Evolutionary conservation across 2,329 filamentous ascomycete genomes (phyloP), one percentile per base, ranked within the genome.

Genomic region (Helicocarpus griseus): DNA sequence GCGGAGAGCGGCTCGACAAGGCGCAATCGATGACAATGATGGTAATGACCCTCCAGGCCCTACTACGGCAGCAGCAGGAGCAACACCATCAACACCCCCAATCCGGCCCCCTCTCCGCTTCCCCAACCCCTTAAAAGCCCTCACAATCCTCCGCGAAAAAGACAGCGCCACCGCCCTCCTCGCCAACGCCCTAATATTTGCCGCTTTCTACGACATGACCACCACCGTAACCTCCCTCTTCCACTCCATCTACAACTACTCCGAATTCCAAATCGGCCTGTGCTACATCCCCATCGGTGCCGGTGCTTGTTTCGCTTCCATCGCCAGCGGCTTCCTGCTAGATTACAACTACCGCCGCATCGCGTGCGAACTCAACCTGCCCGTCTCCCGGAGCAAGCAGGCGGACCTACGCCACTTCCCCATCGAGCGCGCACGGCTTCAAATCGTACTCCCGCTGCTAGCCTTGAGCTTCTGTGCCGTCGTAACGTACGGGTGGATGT

Each of bases 301-400:
- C 51, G 59, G 21, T 48, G 59, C 21, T 39, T 41, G n/a, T 24
- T 14, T 57, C 1, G 56, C 60, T n/a, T 53, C 60, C 5, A 57
- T 62, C 22, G 54, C 70, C 14, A 67, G 64, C 31, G 85, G 87
- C 4, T 73, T 74, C 2, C 57, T 81, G 1, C 75, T 87, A 33
- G 85, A 88, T 65, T 82, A 79, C 74, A 89, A 89, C 64, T 94
- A 87, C 65, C 76, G 81, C 5, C 78, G 85, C 36, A 77, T 82
- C 44, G 85, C 86, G 1, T 74, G 71, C 46, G 74, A 76, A 29
- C 70, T 83, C 14, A 81, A 81, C 5, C 72, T 89, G 52, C 69
- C 72, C 2, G 77, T 88, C 56, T 78, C 79, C 54, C 76, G 73
- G 53, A 81, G 78, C 56, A 78, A 80, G 13, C 54, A 73, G 14